These are phyloP conservation scores for Chlorella variabilis DNA, from an alignment of 163 green algal genomes.

Conservation along the genomic window DNA sequence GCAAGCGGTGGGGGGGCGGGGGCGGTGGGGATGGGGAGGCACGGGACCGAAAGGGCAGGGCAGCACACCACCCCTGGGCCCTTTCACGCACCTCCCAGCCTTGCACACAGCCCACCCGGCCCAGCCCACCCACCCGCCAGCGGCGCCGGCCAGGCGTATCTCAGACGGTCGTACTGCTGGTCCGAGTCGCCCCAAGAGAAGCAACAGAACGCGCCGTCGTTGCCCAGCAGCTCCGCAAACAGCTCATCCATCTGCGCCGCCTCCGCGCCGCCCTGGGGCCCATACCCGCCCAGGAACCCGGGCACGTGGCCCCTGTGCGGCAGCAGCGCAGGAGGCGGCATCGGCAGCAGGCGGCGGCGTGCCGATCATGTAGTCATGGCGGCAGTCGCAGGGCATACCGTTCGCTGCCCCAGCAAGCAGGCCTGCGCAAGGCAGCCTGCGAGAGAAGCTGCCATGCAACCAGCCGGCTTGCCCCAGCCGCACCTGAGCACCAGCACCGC, in stretches of 20 bases:
- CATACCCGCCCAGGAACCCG: constrained; percentile 2
- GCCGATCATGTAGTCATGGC: too few species aligned
- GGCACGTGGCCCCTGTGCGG: not conserved
- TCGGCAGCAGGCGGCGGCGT: too few species aligned
- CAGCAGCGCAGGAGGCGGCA: too few species aligned
- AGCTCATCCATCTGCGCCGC: not conserved
- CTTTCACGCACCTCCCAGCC: too few species aligned
- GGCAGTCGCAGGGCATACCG: too few species aligned
- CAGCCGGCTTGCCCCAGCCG: too few species aligned
- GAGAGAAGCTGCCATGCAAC: too few species aligned
- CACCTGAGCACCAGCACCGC: constrained; percentile 17
- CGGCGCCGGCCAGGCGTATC: not conserved
- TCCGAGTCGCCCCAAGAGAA: not conserved
- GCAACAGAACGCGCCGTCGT: not conserved
- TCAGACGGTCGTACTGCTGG: not conserved
- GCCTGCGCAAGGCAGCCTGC: too few species aligned
- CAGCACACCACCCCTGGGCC: too few species aligned
- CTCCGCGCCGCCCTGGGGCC: not conserved
- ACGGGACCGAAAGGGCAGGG: not conserved
- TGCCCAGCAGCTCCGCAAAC: not conserved
- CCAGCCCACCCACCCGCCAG: not conserved
- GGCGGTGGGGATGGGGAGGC: not conserved
- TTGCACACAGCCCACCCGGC: too few species aligned
- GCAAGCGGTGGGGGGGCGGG: not conserved
- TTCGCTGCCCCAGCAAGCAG: too few species aligned